A percentile compares a stretch with the other conserved stretches of the same genome.
These are phyloP conservation scores for Phytophthora ohioensis DNA, from an alignment of 352 stramenopile species.

Conservation along the genomic window DNA sequence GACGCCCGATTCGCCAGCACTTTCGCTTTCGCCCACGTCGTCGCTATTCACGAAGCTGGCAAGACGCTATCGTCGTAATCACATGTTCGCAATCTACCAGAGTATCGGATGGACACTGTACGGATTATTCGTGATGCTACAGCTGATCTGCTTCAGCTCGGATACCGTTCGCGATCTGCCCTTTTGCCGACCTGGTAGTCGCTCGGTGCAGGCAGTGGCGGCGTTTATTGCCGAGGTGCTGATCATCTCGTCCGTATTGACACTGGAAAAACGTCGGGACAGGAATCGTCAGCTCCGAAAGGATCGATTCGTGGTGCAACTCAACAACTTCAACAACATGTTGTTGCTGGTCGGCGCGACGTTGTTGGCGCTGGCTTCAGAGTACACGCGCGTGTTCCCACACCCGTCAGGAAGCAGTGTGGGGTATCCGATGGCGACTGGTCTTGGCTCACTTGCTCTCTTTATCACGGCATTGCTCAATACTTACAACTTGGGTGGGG, in stretches of 20 bases:
- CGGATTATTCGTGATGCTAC: slow-evolving; percentile 54
- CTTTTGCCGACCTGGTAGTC: slow-evolving; percentile 56
- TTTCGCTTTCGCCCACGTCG: slow-evolving; percentile 35
- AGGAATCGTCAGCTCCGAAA: slow-evolving; percentile 44
- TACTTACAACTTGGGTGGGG: slow-evolving; percentile 82
- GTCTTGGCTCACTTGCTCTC: too few relatives aligned
- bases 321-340: slow-evolving; percentile 92
- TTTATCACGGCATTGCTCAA: slow-evolving; percentile 82
- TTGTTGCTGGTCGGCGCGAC: slow-evolving; percentile 75
- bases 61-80: slow-evolving; percentile 48
- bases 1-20: slow-evolving; percentile 23
- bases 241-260: slow-evolving; percentile 81
- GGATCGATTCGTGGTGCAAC: slow-evolving; percentile 68
- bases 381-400: slow-evolving; percentile 59
- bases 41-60: slow-evolving; percentile 37
- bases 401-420: slow-evolving; percentile 44
- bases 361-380: slow-evolving; percentile 65
- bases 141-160: slow-evolving; percentile 46
- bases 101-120: slow-evolving; percentile 69
- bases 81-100: slow-evolving; percentile 79
- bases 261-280: slow-evolving; percentile 58
- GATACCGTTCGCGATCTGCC: slow-evolving; percentile 26
- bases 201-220: slow-evolving; percentile 61
- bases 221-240: slow-evolving; percentile 81
- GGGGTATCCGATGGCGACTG: slow-evolving; percentile 63